Conservation (phyloP, 768 basidiomycete genomes). For the Coprinopsis marcescibilis region DNA sequence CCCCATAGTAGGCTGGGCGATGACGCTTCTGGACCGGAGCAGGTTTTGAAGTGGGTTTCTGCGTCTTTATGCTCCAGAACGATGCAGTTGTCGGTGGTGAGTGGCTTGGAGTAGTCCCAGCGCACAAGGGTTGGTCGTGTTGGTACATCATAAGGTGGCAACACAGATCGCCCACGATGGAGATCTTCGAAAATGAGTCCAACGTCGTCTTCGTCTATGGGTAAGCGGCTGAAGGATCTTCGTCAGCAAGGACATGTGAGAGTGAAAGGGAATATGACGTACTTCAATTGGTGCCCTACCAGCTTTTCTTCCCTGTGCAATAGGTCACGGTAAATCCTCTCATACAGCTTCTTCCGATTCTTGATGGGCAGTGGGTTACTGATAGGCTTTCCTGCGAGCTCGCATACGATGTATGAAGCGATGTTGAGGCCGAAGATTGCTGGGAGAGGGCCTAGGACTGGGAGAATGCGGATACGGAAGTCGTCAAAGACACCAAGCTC, state of each 20-base stretch:
- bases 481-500: slow-evolving; percentile 89
- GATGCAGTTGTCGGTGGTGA: slow-evolving; percentile 79
- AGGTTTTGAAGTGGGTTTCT: slow-evolving; percentile 53
- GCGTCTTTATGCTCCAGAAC: slow-evolving; percentile 77
- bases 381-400: slow-evolving; percentile 80
- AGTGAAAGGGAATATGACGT: slow-evolving; percentile 18
- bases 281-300: slow-evolving; percentile 58
- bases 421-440: slow-evolving; percentile 88
- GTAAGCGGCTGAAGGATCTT: slow-evolving; percentile 48
- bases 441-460: slow-evolving; percentile 85
- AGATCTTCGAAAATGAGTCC: slow-evolving; percentile 85
- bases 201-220: slow-evolving; percentile 80
- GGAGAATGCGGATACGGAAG: slow-evolving; percentile 89
- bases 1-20: slow-evolving; percentile 61
- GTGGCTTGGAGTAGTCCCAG: slow-evolving; percentile 66
- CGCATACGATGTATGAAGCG: slow-evolving; percentile 84
- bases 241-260: neutral
- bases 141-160: slow-evolving; percentile 76
- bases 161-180: slow-evolving; percentile 66
- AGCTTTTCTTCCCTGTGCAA: slow-evolving; percentile 67
- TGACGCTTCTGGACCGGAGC: slow-evolving; percentile 15
- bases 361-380: slow-evolving; percentile 81
- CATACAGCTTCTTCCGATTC: slow-evolving; percentile 78
- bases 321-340: slow-evolving; percentile 72
- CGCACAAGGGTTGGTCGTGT: slow-evolving; percentile 68